phyloP scores from a whole-genome alignment of 176 grass and related monocot genomes.

The Carex pumila region DNA sequence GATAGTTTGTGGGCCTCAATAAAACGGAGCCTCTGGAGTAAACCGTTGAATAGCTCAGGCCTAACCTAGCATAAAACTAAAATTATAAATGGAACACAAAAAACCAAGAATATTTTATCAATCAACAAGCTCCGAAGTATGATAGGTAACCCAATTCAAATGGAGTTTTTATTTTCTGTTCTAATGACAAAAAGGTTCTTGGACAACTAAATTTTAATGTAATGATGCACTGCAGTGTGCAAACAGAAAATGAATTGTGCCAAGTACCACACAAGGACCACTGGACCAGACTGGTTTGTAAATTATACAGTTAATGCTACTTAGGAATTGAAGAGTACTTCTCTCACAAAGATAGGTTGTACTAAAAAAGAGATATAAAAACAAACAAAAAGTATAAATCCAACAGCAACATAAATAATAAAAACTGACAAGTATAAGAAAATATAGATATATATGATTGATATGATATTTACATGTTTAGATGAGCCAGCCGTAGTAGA shows the following conservation, averaged over 20 bases:
- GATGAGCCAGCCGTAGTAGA: conserved; percentile 59
- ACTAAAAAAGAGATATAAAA: background rate
- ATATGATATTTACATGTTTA: conserved; percentile 69
- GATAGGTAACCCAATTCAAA: conserved; percentile 12
- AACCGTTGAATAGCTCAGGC: conserved; percentile 76
- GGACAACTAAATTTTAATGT: background rate
- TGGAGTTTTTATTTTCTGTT: background rate
- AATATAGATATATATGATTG: conserved; percentile 8
- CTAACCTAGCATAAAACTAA: conserved; percentile 31
- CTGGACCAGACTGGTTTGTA: background rate
- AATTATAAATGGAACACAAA: background rate
- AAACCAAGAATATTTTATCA: background rate
- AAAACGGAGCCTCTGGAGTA: conserved; percentile 62
- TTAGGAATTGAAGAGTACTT: background rate
- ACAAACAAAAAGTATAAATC: background rate
- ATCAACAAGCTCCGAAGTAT: background rate
- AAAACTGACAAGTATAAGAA: background rate
- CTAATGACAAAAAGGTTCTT: background rate
- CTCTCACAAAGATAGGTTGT: background rate
- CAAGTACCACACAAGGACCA: background rate
- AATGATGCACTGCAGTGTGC: background rate
- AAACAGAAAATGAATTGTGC: background rate
- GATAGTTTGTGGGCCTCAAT: conserved; percentile 66
- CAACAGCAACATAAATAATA: background rate
- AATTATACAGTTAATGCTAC: background rate